These are phyloP conservation scores for Thielaviopsis punctulata DNA, from an alignment of 2,329 filamentous ascomycete species.

Conservation along the genomic window DNA sequence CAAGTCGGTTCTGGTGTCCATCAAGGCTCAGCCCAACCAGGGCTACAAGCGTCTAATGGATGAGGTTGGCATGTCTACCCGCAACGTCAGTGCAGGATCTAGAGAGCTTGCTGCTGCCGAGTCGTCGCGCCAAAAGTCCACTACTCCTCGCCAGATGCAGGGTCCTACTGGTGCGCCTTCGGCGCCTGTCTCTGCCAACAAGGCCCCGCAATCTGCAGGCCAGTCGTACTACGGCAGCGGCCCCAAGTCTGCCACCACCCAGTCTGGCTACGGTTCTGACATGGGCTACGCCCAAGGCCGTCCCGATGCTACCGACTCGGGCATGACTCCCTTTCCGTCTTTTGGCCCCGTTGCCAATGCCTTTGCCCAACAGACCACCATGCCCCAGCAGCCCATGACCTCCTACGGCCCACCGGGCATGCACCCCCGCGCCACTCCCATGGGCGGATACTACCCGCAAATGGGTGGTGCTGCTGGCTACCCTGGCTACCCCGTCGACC, in stretches of 20 bases:
- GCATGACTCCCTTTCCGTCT: slow-evolving; percentile 30
- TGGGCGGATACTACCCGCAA: slow-evolving; percentile 38
- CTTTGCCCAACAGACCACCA: slow-evolving; percentile 29
- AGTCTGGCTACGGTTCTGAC: slow-evolving; percentile 28
- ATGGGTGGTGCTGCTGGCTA: slow-evolving; percentile 34
- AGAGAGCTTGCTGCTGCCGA: slow-evolving; percentile 28
- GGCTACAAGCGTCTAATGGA: slow-evolving; percentile 99
- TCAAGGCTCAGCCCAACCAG: slow-evolving; percentile 87
- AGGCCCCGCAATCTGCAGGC: slow-evolving; percentile 13
- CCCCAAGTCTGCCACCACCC: slow-evolving; percentile 23
- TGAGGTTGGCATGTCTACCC: slow-evolving; percentile 75
- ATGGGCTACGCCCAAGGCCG: slow-evolving; percentile 34
- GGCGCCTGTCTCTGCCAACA: slow-evolving; percentile 19
- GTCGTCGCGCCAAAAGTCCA: slow-evolving; percentile 37
- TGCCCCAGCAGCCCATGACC: slow-evolving; percentile 26
- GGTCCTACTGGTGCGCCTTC: slow-evolving; percentile 26
- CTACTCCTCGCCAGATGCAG: slow-evolving; percentile 34
- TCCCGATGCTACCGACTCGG: slow-evolving; percentile 25
- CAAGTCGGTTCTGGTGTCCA: slow-evolving; percentile 67
- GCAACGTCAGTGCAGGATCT: slow-evolving; percentile 29
- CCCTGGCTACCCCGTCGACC: slow-evolving; percentile 31
- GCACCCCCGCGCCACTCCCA: slow-evolving; percentile 35
- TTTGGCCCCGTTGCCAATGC: slow-evolving; percentile 35
- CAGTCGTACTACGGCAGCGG: slow-evolving; percentile 38
- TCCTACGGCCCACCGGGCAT: slow-evolving; percentile 35